These are phyloP conservation scores for Patellaria atrata DNA, from an alignment of 495 filamentous ascomycete species.

Conservation along the genomic window DNA sequence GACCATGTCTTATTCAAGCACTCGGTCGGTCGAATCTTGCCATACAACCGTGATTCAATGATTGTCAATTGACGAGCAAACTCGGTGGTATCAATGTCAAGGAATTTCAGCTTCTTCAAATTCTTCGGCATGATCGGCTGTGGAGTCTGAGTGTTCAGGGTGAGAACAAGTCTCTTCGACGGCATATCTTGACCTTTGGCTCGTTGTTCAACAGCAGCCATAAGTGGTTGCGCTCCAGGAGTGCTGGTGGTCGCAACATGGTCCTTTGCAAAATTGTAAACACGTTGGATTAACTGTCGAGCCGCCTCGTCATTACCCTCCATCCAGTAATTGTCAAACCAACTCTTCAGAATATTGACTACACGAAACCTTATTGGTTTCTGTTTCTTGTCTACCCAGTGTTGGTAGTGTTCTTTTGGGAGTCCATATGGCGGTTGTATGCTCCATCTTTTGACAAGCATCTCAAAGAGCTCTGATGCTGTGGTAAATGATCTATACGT, in stretches of 20 bases:
- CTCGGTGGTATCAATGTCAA: slow-evolving; percentile 90
- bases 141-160: slow-evolving; percentile 56
- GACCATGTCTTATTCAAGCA: slow-evolving; percentile 98
- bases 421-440: slow-evolving; percentile 86
- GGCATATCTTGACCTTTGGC: slow-evolving; percentile 73
- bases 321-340: slow-evolving; percentile 99
- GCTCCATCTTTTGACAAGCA: slow-evolving; percentile 78
- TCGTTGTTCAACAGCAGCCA: slow-evolving; percentile 75
- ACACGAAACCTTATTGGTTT: slow-evolving; percentile 89
- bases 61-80: slow-evolving; percentile 95
- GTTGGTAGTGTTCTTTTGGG: slow-evolving; percentile 56
- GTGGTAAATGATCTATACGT: slow-evolving; percentile 93
- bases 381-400: slow-evolving; percentile 88
- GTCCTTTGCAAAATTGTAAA: slow-evolving; percentile 82
- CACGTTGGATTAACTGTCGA: slow-evolving; percentile 70
- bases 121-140: slow-evolving; percentile 92
- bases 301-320: slow-evolving; percentile 73
- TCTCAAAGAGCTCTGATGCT: slow-evolving; percentile 79
- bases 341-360: slow-evolving; percentile 93
- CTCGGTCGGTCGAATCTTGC: slow-evolving; percentile 87
- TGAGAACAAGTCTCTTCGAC: slow-evolving; percentile 75
- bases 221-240: slow-evolving; percentile 64
- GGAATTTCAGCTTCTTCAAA: slow-evolving; percentile 98
- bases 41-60: slow-evolving; percentile 88
- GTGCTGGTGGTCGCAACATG: slow-evolving; percentile 86